Base-by-base conservation (phyloP, 2,329 filamentous ascomycete species). In the Myriosclerotinia duriaeana region DNA sequence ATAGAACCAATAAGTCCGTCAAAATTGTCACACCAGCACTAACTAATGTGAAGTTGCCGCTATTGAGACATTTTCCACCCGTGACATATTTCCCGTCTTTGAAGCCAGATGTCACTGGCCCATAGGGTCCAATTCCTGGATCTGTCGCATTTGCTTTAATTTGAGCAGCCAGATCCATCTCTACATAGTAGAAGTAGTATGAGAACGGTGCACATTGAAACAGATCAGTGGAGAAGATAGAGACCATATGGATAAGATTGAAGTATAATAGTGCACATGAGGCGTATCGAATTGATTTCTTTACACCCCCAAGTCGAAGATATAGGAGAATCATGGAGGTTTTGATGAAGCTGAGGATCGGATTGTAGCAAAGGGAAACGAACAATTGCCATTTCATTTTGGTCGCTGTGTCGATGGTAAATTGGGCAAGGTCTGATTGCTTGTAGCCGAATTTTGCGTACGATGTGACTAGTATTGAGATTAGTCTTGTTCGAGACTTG, bases 271-370 rank as follows among this genome's bases (percentile, higher is more conserved):
- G 68, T 55, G 65, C 64, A 30, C 58, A 66, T 15, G 52, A 53
- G 26, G 67, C 67, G 12, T 46, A 48, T 53, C 68, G 65, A 17
- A 67, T 63, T 22, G 48, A 50, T 17, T 11, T 22, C 14, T 69
- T 71, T 14, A 78, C 72, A 46, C 78, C 72, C 67, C 78, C 78
- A 2, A 82, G 76, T 0, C 79, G 79, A 30, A 81, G 76, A 34
- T 81, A 76, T 65, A 82, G 80, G 40, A 82, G 69, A 9, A 82
- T 76, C 52, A 81, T 75, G 0, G 80, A 82, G 7, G 78, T 76
- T 72, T 82, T 82, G 69, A 81, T 77, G 17, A 82, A 75, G 4
- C 79, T 79, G 5, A 83, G 71, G 53, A 82, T 80, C 0, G 80
- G 80, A 58, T 81, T 82, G 74, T 82, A 82, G 9, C 62, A 64